Percentiles rank a stretch among this genome's conserved stretches.
Conservation (phyloP, 2,329 filamentous ascomycete genomes). For the Colletotrichum lentis region DNA sequence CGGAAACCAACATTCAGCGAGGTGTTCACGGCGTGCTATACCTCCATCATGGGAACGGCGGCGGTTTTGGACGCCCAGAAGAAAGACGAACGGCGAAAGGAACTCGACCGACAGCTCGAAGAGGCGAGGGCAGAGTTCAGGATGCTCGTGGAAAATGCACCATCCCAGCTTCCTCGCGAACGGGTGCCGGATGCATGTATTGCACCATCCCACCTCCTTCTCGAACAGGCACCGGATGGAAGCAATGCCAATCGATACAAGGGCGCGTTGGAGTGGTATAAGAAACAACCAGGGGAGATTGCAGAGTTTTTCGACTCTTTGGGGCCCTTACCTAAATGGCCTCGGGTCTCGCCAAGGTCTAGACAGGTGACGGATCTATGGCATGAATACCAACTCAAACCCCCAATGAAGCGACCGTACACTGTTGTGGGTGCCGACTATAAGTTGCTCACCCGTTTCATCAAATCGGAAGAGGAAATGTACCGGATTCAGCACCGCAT, state of each 20-base stretch:
- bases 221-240: constrained; percentile 40
- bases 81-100: constrained; percentile 65
- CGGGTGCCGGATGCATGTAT: constrained; percentile 42
- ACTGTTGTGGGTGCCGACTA: constrained; percentile 14
- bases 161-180: constrained; percentile 19
- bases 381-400: constrained; percentile 18
- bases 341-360: constrained; percentile 4
- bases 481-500: not conserved
- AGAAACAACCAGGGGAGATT: constrained; percentile 17
- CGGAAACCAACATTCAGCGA: constrained; percentile 61
- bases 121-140: constrained; percentile 60
- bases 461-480: constrained; percentile 1
- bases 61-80: constrained; percentile 67
- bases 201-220: not conserved
- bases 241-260: constrained; percentile 39
- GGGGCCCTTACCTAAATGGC: not conserved
- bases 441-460: not conserved
- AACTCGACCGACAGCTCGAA: constrained; percentile 69
- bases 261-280: constrained; percentile 15
- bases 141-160: constrained; percentile 48
- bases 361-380: constrained; percentile 12
- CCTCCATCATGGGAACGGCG: constrained; percentile 71
- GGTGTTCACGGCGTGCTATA: constrained; percentile 72
- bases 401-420: not conserved
- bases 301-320: constrained; percentile 30